Evolutionary conservation across 2,329 filamentous ascomycete species (phyloP).

Genomic region (Colletotrichum truncatum): DNA sequence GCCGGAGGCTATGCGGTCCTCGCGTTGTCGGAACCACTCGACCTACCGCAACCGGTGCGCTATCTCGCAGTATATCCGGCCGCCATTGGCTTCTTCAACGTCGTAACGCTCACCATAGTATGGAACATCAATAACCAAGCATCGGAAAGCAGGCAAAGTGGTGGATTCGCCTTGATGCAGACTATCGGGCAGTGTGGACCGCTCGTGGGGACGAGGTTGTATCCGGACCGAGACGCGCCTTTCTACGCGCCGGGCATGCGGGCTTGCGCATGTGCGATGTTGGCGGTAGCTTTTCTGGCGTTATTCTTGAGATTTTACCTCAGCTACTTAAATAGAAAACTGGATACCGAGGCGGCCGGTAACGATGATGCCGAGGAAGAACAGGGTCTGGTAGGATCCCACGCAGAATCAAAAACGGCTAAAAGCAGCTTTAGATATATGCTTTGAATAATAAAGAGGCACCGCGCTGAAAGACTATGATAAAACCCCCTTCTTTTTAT

Average conservation of each 20-base stretch:
- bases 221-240: conserved; percentile 67
- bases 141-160: conserved; percentile 73
- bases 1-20: conserved; percentile 68
- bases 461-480: no score
- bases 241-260: conserved; percentile 72
- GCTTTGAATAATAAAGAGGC: conserved; percentile 43
- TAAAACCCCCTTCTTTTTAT: no score
- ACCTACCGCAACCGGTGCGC: conserved; percentile 58
- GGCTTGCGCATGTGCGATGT: conserved; percentile 70
- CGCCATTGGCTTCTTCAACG: conserved; percentile 81
- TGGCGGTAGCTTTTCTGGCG: conserved; percentile 66
- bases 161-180: conserved; percentile 83
- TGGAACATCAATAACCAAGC: conserved; percentile 91
- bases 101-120: conserved; percentile 84
- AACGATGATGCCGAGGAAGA: conserved; percentile 44
- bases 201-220: conserved; percentile 72
- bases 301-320: conserved; percentile 63
- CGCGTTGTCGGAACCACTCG: conserved; percentile 61
- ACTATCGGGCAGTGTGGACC: conserved; percentile 84
- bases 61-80: conserved; percentile 85
- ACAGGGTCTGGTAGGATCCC: conserved; percentile 48
- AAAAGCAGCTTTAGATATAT: conserved; percentile 55
- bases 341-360: conserved; percentile 46
- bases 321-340: conserved; percentile 56
- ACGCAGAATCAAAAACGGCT: conserved; percentile 32